These are phyloP conservation scores for Quercus glauca DNA, from an alignment of 306 rosid genomes.

Conservation along the genomic window DNA sequence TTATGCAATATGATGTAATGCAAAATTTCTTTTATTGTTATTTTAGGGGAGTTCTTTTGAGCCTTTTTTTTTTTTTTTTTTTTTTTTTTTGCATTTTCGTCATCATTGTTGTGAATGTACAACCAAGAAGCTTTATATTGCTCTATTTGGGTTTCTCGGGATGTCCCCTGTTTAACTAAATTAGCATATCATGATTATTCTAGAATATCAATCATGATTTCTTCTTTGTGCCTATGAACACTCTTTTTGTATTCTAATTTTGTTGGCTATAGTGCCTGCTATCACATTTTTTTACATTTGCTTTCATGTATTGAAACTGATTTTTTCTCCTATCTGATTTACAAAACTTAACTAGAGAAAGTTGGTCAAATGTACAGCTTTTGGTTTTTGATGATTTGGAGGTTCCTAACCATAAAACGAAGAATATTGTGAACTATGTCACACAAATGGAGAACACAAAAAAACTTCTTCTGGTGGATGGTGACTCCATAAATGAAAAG, in stretches of 20 bases:
- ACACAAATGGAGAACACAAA: conserved; percentile 61
- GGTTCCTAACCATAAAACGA: conserved; percentile 83
- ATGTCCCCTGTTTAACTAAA: background rate
- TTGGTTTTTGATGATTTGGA: conserved; percentile 82
- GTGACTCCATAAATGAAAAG: conserved; percentile 64
- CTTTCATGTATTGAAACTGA: background rate
- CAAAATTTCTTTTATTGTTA: background rate
- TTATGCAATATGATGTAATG: background rate
- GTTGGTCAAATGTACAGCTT: conserved; percentile 50
- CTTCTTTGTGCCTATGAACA: background rate
- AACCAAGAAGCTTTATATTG: background rate
- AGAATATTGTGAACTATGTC: conserved; percentile 58
- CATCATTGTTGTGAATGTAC: background rate
- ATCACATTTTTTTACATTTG: background rate
- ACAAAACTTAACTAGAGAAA: conserved; percentile 17
- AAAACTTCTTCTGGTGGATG: conserved; percentile 78
- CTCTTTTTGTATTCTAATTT: background rate
- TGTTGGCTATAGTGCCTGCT: background rate
- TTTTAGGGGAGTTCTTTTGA: background rate
- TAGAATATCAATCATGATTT: background rate
- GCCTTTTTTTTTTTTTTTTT: background rate
- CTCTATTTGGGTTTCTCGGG: background rate
- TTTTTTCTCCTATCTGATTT: background rate
- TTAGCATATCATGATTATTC: background rate
- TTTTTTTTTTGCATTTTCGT: background rate